A percentile compares a stretch with the other conserved stretches of the same genome.
These are phyloP conservation scores for Tarenaya hassleriana DNA, from an alignment of 345 rosid genomes.

Conservation along the genomic window DNA sequence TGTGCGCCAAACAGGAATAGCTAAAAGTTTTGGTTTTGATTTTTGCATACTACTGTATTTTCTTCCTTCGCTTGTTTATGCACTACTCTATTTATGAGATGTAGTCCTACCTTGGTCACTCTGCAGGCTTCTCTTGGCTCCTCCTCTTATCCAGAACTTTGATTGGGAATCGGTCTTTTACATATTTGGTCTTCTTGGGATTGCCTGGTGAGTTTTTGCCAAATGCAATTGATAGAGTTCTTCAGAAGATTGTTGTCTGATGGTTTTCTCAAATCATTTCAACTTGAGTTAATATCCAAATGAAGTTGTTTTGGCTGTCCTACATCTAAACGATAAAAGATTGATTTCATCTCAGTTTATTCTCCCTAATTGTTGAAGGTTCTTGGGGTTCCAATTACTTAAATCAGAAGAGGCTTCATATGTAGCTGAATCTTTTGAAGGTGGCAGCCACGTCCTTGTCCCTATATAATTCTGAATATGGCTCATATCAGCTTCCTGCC, in stretches of 20 bases:
- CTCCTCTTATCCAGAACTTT: conserved; percentile 71
- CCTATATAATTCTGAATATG: neutral
- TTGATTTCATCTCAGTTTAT: conserved; percentile 9
- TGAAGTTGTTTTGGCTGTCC: neutral
- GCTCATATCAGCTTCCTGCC: neutral
- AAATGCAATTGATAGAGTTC: conserved; percentile 4
- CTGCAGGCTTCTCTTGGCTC: conserved; percentile 91
- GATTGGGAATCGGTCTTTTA: conserved; percentile 95
- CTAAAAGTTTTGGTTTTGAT: neutral
- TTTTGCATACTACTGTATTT: neutral
- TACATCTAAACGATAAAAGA: conserved; percentile 9
- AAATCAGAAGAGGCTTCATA: conserved; percentile 35
- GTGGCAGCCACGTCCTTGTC: conserved; percentile 34
- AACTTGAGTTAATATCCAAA: conserved; percentile 7
- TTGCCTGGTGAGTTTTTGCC: conserved; percentile 62
- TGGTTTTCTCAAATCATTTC: conserved; percentile 8
- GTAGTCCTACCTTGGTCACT: conserved; percentile 23
- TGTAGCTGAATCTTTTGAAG: conserved; percentile 26
- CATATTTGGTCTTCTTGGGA: conserved; percentile 68
- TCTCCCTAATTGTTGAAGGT: conserved; percentile 47
- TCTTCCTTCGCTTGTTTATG: neutral
- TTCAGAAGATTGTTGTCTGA: conserved; percentile 2
- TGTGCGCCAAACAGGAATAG: neutral
- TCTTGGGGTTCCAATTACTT: conserved; percentile 60
- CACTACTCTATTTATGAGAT: neutral